Percentiles rank a stretch among this genome's conserved stretches.
These are phyloP conservation scores for Cucumis cinereus DNA, from an alignment of 306 rosid genomes.

Conservation along the genomic window DNA sequence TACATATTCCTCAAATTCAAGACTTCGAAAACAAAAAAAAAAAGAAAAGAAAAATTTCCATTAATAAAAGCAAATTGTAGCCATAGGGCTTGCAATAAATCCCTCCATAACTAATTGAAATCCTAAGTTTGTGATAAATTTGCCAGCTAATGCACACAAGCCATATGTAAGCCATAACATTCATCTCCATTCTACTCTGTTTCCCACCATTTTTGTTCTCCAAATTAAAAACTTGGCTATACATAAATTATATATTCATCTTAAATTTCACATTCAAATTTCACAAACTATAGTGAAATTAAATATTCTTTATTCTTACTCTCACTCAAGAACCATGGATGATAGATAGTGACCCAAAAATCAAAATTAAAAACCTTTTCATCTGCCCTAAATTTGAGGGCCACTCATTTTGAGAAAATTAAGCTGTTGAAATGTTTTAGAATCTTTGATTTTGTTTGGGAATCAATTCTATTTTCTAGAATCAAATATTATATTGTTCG, in stretches of 20 bases:
- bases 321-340: neutral
- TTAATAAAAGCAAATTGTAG: neutral
- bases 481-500: neutral
- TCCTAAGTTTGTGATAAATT: neutral
- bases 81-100: neutral
- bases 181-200: slow-evolving; percentile 1
- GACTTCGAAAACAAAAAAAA: too few species aligned
- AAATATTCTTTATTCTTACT: neutral
- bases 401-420: neutral
- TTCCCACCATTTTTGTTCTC: neutral
- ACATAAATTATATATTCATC: too few species aligned
- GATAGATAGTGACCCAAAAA: neutral
- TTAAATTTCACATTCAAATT: neutral
- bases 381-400: neutral
- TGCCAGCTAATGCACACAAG: slow-evolving; percentile 5
- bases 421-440: neutral
- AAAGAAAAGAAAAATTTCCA: neutral
- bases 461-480: neutral
- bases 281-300: neutral
- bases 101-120: neutral
- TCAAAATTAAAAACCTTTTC: neutral
- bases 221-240: too few species aligned
- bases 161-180: slow-evolving; percentile 7
- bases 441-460: neutral
- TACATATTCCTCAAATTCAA: too few species aligned